Base-by-base conservation (phyloP, 1,284 basidiomycete genomes). In the Tilletia caries region DNA sequence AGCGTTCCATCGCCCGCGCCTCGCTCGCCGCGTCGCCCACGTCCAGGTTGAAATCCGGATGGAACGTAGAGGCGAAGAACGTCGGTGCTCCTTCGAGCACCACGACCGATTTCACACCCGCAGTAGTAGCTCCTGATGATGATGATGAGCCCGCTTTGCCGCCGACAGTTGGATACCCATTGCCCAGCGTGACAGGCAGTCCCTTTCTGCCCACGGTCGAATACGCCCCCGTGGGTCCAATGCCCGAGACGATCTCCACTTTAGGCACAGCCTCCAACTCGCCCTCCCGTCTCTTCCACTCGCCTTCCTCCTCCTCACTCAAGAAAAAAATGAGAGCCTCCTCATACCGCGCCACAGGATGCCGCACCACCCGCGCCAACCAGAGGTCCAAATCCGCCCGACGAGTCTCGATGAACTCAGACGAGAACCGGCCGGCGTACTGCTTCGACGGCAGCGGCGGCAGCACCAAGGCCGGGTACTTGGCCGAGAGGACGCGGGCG, bases 381-480 rank as follows among this genome's bases (percentile, higher is more conserved):
- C 93, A 94, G 52, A 90, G 85, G 77, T 92, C 91, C 50, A 94
- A 85, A 79, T 92, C 91, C 0, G 90, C 88, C 58, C 91, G 84
- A 37, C 92, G 85, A 3, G 90, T 90, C 79, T 93, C 92, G 5
- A 94, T 89, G 74, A 93, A 93, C 67, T 89, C 91, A 18, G 88
- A 86, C 67, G 88, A 91, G 81, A 93, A 92, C 2, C 91, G 85
- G 0, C 91, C 91, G 0, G 91, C 86, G 75, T 92, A 91, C 76
- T 91, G 89, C 81, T 93, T 92, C 81, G 91, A 90, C 0, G 92
- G 92, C 1, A 93, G 86, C 0, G 91, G 90, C 0, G 92, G 91
- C 1, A 93, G 85, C 1, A 89, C 89, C 46, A 93, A 88, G 0
- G 91, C 90, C 8, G 91, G 90, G 8, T 91, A 87, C 5, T 88